Conservation (phyloP, 805 yeast species). For the Teunomyces kruisii region DNA sequence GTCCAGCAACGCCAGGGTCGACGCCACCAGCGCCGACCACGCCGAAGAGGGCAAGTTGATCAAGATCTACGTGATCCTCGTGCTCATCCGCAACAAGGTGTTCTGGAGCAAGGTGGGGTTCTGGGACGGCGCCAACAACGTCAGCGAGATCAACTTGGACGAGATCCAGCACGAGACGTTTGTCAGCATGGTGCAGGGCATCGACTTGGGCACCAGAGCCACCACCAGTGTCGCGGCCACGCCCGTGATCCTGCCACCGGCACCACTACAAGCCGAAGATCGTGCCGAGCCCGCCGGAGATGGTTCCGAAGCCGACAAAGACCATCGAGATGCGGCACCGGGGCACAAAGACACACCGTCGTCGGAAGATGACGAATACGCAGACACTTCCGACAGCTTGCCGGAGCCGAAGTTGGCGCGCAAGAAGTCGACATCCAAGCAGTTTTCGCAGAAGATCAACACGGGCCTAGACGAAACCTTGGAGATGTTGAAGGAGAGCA, state of each 20-base stretch:
- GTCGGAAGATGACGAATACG: conserved; percentile 19
- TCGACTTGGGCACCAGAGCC: neutral
- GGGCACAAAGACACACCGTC: neutral
- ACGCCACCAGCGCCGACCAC: conserved; percentile 11
- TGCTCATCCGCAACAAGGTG: conserved; percentile 64
- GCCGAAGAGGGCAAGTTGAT: conserved; percentile 35
- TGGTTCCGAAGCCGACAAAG: neutral
- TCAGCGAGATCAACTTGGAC: conserved; percentile 19
- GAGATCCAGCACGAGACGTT: conserved; percentile 13
- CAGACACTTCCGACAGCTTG: conserved; percentile 14
- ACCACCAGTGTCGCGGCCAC: neutral
- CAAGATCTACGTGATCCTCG: conserved; percentile 52
- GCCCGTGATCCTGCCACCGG: neutral
- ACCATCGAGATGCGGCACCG: neutral
- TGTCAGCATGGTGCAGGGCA: conserved; percentile 5
- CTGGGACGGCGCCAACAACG: conserved; percentile 56
- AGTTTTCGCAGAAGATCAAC: conserved; percentile 33
- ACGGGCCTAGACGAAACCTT: conserved; percentile 37
- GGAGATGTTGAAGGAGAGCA: conserved; percentile 39
- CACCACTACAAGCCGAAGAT: neutral
- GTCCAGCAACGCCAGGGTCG: neutral
- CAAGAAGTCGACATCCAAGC: conserved; percentile 33
- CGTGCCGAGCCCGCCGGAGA: neutral
- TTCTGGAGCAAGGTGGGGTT: conserved; percentile 85
- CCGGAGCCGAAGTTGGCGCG: conserved; percentile 16